A percentile compares a stretch with the other conserved stretches of the same genome.
phyloP scores from a whole-genome alignment of 1,284 basidiomycete species.

The Cutaneotrichosporon arboriforme region DNA sequence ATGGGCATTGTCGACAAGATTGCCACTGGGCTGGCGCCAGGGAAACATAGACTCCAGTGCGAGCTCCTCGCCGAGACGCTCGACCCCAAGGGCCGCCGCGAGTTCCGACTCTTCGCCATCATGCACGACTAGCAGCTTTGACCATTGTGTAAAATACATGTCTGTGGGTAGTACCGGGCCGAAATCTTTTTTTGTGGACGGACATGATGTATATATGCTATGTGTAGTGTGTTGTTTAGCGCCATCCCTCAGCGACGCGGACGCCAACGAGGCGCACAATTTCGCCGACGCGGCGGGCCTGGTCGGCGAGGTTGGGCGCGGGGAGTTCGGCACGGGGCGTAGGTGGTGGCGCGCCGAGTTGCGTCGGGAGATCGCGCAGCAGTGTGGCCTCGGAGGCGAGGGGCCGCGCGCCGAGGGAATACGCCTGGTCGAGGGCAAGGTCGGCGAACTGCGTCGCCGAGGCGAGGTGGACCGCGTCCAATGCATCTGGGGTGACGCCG shows the following conservation, averaged over 20 bases:
- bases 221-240: constrained; percentile 7
- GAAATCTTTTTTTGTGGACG: no score
- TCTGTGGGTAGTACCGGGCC: no score
- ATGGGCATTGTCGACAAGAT: constrained; percentile 19
- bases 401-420: neutral
- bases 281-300: constrained; percentile 24
- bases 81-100: constrained; percentile 11
- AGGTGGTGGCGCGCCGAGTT: neutral
- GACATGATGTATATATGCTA: neutral
- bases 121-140: constrained; percentile 14
- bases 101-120: constrained; percentile 17
- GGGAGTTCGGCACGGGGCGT: no score
- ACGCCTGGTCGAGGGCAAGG: constrained; percentile 1
- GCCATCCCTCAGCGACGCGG: constrained; percentile 32
- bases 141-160: neutral
- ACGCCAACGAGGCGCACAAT: constrained; percentile 35
- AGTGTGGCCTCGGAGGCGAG: neutral
- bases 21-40: constrained; percentile 3
- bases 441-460: constrained; percentile 3
- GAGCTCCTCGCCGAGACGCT: constrained; percentile 14
- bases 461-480: neutral
- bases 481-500: neutral
- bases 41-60: constrained; percentile 13
- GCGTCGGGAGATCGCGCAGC: constrained; percentile 1
- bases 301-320: constrained; percentile 11